Conservation (phyloP, 805 yeast species). For the Lipomyces mesembrius region DNA sequence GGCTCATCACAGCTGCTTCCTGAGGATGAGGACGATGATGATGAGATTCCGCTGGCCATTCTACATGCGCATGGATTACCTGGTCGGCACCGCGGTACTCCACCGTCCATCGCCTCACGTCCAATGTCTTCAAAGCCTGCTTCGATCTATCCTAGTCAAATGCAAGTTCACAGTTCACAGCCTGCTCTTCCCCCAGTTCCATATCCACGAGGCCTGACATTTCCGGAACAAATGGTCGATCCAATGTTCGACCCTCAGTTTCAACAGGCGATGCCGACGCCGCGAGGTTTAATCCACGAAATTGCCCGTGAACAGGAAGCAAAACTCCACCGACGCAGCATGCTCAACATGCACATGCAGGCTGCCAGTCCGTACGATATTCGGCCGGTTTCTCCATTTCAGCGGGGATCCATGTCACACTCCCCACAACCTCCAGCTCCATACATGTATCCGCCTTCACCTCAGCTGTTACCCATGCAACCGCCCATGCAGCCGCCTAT, state of each 20-base stretch:
- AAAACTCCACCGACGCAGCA: conserved; percentile 41
- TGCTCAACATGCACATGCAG: conserved; percentile 34
- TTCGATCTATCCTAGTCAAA: neutral
- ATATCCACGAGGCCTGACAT: conserved; percentile 23
- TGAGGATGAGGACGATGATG: conserved; percentile 46
- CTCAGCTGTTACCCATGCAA: conserved; percentile 8
- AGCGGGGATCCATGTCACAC: neutral
- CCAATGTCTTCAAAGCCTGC: neutral
- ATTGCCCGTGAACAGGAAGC: conserved; percentile 50
- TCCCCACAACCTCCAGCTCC: conserved; percentile 6
- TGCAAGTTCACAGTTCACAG: neutral
- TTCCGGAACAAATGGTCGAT: conserved; percentile 24
- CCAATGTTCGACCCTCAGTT: neutral
- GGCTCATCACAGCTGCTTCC: neutral
- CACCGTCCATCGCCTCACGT: neutral
- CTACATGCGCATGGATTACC: conserved; percentile 50
- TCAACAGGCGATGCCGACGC: conserved; percentile 14
- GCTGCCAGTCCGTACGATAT: conserved; percentile 43
- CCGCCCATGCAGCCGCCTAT: conserved; percentile 6
- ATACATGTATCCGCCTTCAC: neutral
- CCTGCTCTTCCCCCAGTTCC: neutral
- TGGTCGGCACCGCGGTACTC: conserved; percentile 21
- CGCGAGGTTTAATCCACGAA: conserved; percentile 50
- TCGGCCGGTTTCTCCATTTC: conserved; percentile 42
- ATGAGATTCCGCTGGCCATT: conserved; percentile 50